These are phyloP conservation scores for Helicocarpus griseus DNA, from an alignment of 2,329 filamentous ascomycete species.

Conservation along the genomic window DNA sequence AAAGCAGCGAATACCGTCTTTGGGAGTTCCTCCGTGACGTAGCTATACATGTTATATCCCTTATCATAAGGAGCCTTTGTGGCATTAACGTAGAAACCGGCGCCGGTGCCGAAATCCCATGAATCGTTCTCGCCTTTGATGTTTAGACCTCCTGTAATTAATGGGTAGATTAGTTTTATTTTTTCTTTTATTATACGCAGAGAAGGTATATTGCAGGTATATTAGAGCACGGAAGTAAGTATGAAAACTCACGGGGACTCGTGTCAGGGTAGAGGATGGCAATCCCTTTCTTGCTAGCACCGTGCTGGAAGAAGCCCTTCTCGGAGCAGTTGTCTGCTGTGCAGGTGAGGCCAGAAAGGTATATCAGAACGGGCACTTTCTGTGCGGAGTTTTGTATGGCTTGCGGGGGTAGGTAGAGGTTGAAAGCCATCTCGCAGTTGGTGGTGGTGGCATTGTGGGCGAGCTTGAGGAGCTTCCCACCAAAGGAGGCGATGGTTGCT, in stretches of 20 bases:
- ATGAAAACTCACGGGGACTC: conserved; percentile 59
- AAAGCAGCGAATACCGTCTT: conserved; percentile 62
- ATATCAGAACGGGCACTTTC: conserved; percentile 79
- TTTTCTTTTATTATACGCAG: background rate
- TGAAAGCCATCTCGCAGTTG: conserved; percentile 81
- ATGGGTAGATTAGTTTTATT: background rate
- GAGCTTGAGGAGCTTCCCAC: conserved; percentile 90
- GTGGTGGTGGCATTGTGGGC: conserved; percentile 71
- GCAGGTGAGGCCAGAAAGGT: conserved; percentile 89
- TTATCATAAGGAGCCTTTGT: conserved; percentile 61
- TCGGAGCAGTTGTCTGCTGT: conserved; percentile 71
- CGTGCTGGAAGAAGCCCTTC: conserved; percentile 83
- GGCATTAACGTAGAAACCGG: conserved; percentile 91
- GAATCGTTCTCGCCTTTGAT: conserved; percentile 76
- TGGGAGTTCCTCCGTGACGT: conserved; percentile 84
- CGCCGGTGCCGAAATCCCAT: conserved; percentile 86
- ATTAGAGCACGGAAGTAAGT: background rate
- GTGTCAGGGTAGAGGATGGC: conserved; percentile 96
- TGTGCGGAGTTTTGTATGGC: conserved; percentile 43
- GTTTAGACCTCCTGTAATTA: conserved; percentile 54
- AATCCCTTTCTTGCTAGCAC: conserved; percentile 69
- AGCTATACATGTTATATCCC: conserved; percentile 91
- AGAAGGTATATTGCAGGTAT: background rate
- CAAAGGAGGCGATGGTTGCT: conserved; percentile 81
- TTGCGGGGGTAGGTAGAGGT: conserved; percentile 77